Percentiles rank a stretch among this genome's conserved stretches.
phyloP scores from a whole-genome alignment of 371 early-diverging fungal genomes.

The Mucor mucedo region DNA sequence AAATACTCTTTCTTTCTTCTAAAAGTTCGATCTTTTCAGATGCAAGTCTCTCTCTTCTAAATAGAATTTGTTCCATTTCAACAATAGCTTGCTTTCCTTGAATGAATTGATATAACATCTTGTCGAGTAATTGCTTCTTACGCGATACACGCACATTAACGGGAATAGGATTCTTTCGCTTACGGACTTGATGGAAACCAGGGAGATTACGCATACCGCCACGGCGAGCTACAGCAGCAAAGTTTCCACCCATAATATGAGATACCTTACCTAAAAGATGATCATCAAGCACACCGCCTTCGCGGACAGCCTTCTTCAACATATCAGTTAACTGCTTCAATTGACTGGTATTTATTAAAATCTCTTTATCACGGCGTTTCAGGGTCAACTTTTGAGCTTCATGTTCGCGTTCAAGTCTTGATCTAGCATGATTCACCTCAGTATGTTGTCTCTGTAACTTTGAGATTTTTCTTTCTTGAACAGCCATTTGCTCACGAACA shows the following conservation, averaged over 20 bases:
- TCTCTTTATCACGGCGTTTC: slow-evolving; percentile 62
- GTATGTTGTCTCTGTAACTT: slow-evolving; percentile 72
- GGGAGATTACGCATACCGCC: slow-evolving; percentile 34
- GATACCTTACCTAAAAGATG: slow-evolving; percentile 45
- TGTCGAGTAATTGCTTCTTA: slow-evolving; percentile 70
- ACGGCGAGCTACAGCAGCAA: slow-evolving; percentile 46
- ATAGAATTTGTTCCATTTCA: slow-evolving; percentile 56
- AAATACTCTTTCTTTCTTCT: slow-evolving; percentile 73
- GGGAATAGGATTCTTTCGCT: slow-evolving; percentile 42
- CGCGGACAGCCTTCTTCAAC: slow-evolving; percentile 56
- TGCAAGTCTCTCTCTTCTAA: slow-evolving; percentile 63
- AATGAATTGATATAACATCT: slow-evolving; percentile 56
- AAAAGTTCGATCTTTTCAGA: slow-evolving; percentile 75
- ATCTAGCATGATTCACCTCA: slow-evolving; percentile 66
- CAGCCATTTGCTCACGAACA: slow-evolving; percentile 68
- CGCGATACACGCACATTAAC: slow-evolving; percentile 44
- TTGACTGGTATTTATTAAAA: slow-evolving; percentile 60
- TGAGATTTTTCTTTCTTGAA: slow-evolving; percentile 76
- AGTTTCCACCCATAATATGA: slow-evolving; percentile 50
- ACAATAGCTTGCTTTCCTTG: slow-evolving; percentile 57
- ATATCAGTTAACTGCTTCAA: slow-evolving; percentile 57
- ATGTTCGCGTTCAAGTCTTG: slow-evolving; percentile 71
- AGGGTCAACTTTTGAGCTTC: slow-evolving; percentile 68
- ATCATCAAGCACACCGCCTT: slow-evolving; percentile 54
- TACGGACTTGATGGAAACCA: slow-evolving; percentile 21